phyloP scores from a whole-genome alignment of 208 protist species.

The Crithidia mellificae region DNA sequence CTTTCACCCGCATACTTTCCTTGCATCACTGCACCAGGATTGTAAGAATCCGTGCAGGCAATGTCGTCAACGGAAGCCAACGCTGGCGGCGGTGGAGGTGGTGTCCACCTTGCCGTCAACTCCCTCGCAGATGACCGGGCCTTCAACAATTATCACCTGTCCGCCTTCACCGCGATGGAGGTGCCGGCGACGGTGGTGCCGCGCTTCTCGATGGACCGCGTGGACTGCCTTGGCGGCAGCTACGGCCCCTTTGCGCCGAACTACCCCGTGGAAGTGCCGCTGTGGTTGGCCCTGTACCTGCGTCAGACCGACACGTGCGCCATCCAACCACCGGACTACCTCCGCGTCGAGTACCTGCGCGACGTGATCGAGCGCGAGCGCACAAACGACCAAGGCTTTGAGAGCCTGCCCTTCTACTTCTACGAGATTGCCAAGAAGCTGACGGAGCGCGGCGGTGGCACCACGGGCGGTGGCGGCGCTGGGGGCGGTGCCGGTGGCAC shows the following conservation, averaged over 20 bases:
- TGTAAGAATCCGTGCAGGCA: no score
- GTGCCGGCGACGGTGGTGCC: conserved; percentile 72
- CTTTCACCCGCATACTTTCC: no score
- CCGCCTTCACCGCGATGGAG: conserved; percentile 79
- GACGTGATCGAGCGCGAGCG: conserved; percentile 65
- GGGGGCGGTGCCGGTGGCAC: conserved; percentile 10
- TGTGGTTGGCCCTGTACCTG: conserved; percentile 87
- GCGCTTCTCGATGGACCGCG: conserved; percentile 75
- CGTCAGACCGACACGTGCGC: conserved; percentile 83
- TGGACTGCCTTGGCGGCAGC: conserved; percentile 62
- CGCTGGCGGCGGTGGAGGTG: conserved; percentile 7
- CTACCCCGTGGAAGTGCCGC: conserved; percentile 75
- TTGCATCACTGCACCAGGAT: no score
- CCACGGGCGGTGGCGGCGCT: background rate
- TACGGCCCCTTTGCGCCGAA: conserved; percentile 84
- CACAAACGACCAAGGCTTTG: conserved; percentile 69
- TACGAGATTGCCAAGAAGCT: conserved; percentile 78
- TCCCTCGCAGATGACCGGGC: conserved; percentile 36
- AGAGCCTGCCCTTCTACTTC: conserved; percentile 86
- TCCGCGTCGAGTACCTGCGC: conserved; percentile 55
- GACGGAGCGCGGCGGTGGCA: conserved; percentile 38
- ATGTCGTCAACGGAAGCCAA: conserved; percentile 17
- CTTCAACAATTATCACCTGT: conserved; percentile 85
- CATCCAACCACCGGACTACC: conserved; percentile 61
- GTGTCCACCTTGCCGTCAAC: conserved; percentile 23